Base-by-base conservation (phyloP, 495 filamentous ascomycete genomes). In the Penicillium desertorum region DNA sequence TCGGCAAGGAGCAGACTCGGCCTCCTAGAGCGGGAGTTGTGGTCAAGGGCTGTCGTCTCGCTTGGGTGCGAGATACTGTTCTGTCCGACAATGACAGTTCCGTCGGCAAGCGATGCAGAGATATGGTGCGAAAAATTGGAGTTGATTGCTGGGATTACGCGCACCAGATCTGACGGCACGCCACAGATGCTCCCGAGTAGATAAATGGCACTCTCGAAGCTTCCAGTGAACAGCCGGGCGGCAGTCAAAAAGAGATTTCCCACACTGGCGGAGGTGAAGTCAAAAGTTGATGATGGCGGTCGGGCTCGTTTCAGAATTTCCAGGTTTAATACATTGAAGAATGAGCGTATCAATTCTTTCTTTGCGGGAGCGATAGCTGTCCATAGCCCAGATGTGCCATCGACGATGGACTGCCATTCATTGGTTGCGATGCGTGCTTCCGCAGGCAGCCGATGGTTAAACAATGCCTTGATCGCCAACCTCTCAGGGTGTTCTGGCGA, bases 121-220 rank as follows among this genome's bases (percentile, higher is more conserved):
- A 98, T 98, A 71, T 98, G 93, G 64, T 95, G 88, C 3, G 90
- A 87, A 73, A 96, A 95, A 70, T 96, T 97, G 50, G 86, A 89
- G 75, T 96, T 93, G 65, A 98, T 91, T 20, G 91, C 91, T 0
- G 93, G 93, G 3, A 97, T 84, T 1, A 96, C 90, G 0, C 83
- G 79, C 39, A 95, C 84, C 8, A 73, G 59, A 52, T 86, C 81
- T 5, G 82, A 75, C 0, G 91, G 86, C 17, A 97, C 86, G 30
- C 81, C 82, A 54, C 91, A 92, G 65, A 97, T 92, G 59, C 84
- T 87, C 39, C 86, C 85, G 8, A 94, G 80, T 4, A 94, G 79
- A 65, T 91, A 94, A 53, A 95, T 91, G 37, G 88, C 89, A 41
- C 84, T 86, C 64, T 92, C 89, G 54, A 93, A 87, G 30, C 85